Evolutionary conservation across 73 alveolate species (phyloP).

Genomic region (Blepharisma stoltei): DNA sequence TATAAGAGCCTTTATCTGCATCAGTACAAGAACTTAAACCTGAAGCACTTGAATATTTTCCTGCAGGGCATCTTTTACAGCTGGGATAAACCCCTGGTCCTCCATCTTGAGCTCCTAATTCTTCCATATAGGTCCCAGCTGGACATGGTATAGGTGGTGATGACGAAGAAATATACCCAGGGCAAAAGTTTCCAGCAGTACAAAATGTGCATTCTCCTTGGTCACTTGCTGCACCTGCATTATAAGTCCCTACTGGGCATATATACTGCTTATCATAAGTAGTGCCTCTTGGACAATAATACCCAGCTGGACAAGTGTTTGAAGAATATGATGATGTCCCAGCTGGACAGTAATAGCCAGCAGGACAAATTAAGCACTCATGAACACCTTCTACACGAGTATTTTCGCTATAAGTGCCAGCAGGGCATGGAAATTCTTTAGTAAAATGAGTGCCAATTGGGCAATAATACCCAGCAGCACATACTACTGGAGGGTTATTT

Average conservation of each 20-base stretch:
- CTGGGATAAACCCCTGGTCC: conserved; percentile 25
- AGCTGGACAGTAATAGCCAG: conserved; percentile 52
- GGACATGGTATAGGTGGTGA: conserved; percentile 56
- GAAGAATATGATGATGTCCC: conserved; percentile 44
- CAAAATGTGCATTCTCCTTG: conserved; percentile 45
- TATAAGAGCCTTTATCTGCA: conserved; percentile 50
- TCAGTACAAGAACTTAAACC: conserved; percentile 8
- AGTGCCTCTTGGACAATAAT: conserved; percentile 51
- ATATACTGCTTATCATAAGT: conserved; percentile 35
- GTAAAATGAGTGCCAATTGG: conserved; percentile 38
- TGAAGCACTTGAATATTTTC: conserved; percentile 41
- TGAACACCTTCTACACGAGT: conserved; percentile 46
- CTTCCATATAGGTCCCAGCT: conserved; percentile 60
- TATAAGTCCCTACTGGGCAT: conserved; percentile 71
- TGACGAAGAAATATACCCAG: neutral
- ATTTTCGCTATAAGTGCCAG: conserved; percentile 59
- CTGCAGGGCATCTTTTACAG: conserved; percentile 66
- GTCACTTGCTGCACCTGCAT: conserved; percentile 45
- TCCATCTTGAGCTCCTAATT: conserved; percentile 14
- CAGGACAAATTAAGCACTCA: conserved; percentile 68
- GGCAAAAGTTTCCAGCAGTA: conserved; percentile 55
- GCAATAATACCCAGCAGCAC: conserved; percentile 56
- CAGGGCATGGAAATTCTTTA: conserved; percentile 60
- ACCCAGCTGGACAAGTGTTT: conserved; percentile 54
- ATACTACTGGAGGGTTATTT: conserved; percentile 34